Conservation (phyloP, 495 filamentous ascomycete species). For the Daldinia childiae region DNA sequence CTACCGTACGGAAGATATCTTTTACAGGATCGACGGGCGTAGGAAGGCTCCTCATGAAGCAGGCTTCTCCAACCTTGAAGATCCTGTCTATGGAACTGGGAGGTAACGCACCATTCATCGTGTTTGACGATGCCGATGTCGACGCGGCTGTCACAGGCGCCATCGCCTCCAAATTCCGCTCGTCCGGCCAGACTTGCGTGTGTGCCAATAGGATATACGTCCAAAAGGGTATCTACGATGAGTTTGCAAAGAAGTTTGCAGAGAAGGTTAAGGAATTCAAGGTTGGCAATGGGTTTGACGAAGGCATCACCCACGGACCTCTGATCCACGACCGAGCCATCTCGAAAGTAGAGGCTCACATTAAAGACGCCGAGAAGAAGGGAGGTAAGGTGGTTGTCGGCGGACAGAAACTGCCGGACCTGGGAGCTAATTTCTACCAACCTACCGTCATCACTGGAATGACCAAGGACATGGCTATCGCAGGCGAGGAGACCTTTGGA, state of each 20-base stretch:
- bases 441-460: slow-evolving; percentile 85
- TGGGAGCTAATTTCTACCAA: slow-evolving; percentile 81
- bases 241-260: slow-evolving; percentile 74
- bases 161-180: slow-evolving; percentile 83
- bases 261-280: slow-evolving; percentile 80
- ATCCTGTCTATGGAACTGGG: slow-evolving; percentile 88
- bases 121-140: slow-evolving; percentile 90
- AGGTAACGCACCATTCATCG: slow-evolving; percentile 92
- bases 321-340: slow-evolving; percentile 81
- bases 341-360: slow-evolving; percentile 79
- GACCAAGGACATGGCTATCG: slow-evolving; percentile 79
- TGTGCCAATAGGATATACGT: slow-evolving; percentile 90
- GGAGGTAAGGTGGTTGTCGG: slow-evolving; percentile 77
- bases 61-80: slow-evolving; percentile 82
- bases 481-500: slow-evolving; percentile 87
- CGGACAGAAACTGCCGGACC: slow-evolving; percentile 69
- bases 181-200: slow-evolving; percentile 89
- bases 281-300: slow-evolving; percentile 78
- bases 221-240: slow-evolving; percentile 80
- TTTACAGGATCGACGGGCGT: slow-evolving; percentile 90
- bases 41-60: slow-evolving; percentile 89
- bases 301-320: slow-evolving; percentile 79
- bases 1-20: slow-evolving; percentile 81
- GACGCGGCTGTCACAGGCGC: slow-evolving; percentile 79
- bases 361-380: slow-evolving; percentile 77